Evolutionary conservation across 129 eudicot genomes (phyloP).

Genomic region (Silybum marianum): DNA sequence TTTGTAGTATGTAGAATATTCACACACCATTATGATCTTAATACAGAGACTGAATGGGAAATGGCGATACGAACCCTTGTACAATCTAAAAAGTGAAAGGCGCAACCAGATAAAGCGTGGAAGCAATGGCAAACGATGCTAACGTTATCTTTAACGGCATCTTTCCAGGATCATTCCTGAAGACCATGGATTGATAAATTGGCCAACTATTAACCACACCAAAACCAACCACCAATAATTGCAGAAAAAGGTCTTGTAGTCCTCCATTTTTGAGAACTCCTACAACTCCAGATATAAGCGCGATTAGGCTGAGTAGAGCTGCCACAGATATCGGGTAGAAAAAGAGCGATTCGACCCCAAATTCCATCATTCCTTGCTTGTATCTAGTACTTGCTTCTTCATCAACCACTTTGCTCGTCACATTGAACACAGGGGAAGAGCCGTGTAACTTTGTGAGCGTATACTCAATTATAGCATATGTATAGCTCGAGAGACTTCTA

Average conservation of each 20-base stretch:
- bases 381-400: conserved; percentile 50
- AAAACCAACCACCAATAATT: conserved; percentile 54
- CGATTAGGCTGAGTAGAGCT: conserved; percentile 30
- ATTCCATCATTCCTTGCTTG: conserved; percentile 54
- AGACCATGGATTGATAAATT: conserved; percentile 55
- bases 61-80: neutral
- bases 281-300: conserved; percentile 18
- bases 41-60: neutral
- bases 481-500: conserved; percentile 38
- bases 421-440: conserved; percentile 36
- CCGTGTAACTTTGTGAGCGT: conserved; percentile 32
- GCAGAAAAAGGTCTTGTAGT: conserved; percentile 27
- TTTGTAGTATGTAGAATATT: neutral
- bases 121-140: conserved; percentile 34
- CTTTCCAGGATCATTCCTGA: conserved; percentile 54
- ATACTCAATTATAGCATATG: conserved; percentile 44
- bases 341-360: conserved; percentile 53
- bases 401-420: conserved; percentile 52
- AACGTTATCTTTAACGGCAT: conserved; percentile 52
- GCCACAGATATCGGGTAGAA: conserved; percentile 50
- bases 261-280: conserved; percentile 16
- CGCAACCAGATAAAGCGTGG: conserved; percentile 27
- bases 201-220: conserved; percentile 62
- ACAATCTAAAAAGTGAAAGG: conserved; percentile 21
- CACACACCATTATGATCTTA: neutral